These are phyloP conservation scores for Sarcocystis neurona DNA, from an alignment of 169 alveolate species.

Conservation along the genomic window DNA sequence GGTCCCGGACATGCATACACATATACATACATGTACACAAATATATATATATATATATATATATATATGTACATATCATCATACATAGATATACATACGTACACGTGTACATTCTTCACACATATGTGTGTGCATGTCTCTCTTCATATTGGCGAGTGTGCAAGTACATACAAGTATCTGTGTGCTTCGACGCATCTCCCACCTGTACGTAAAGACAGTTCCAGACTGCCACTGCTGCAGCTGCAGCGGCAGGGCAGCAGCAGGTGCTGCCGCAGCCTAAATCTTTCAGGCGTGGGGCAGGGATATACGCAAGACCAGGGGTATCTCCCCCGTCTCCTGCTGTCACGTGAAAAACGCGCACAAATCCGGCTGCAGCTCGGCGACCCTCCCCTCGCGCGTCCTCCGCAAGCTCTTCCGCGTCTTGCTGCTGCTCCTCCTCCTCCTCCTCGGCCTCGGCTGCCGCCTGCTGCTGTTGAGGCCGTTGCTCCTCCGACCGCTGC, in stretches of 20 bases:
- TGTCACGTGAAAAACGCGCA: neutral
- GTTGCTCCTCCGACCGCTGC: neutral
- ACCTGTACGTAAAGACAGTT: slow-evolving; percentile 5
- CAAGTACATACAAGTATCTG: no score
- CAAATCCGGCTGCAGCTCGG: neutral
- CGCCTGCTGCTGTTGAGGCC: neutral
- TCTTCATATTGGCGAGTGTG: no score
- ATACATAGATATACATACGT: no score
- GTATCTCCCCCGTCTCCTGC: slow-evolving; percentile 28
- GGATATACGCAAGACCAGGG: neutral
- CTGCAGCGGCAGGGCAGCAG: slow-evolving; percentile 49
- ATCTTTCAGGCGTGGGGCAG: slow-evolving; percentile 55
- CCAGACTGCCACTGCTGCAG: slow-evolving; percentile 31
- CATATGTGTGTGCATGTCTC: no score
- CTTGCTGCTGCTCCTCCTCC: neutral
- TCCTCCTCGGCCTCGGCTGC: neutral
- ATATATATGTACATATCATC: no score
- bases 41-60: no score
- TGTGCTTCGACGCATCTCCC: neutral
- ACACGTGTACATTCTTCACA: no score
- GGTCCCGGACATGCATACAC: no score
- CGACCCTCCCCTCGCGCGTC: neutral
- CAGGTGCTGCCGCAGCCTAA: neutral
- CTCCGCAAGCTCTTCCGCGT: neutral
- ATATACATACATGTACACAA: no score